Percentiles rank a stretch among this genome's conserved stretches.
These are phyloP conservation scores for Oryza nivara DNA, from an alignment of 176 grass and related monocot species.

Conservation along the genomic window DNA sequence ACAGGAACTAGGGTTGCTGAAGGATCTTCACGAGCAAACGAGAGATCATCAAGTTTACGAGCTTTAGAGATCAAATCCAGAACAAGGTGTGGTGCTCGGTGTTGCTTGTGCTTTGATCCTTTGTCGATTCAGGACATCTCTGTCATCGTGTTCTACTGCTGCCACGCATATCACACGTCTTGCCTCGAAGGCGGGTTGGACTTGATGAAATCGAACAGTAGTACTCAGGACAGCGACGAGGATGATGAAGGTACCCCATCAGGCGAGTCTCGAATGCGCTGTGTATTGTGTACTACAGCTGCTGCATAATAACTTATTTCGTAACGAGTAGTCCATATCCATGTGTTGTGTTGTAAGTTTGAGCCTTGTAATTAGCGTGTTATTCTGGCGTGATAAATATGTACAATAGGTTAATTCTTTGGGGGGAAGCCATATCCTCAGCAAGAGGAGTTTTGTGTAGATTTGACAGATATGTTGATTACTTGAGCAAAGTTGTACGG, in stretches of 20 bases:
- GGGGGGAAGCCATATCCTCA: conserved; percentile 32
- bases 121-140: conserved; percentile 74
- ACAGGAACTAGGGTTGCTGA: conserved; percentile 49
- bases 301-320: conserved; percentile 56
- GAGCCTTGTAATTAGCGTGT: conserved; percentile 73
- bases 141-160: conserved; percentile 90
- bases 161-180: conserved; percentile 81
- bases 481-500: conserved; percentile 43
- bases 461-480: conserved; percentile 10
- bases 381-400: conserved; percentile 48
- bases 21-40: conserved; percentile 49
- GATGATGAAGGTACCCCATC: conserved; percentile 47
- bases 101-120: conserved; percentile 95
- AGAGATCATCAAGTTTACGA: conserved; percentile 47
- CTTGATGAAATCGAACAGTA: conserved; percentile 59
- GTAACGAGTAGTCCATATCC: conserved; percentile 17
- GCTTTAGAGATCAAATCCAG: conserved; percentile 75
- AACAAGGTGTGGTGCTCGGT: conserved; percentile 79
- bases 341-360: conserved; percentile 50
- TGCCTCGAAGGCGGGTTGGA: conserved; percentile 80
- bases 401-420: conserved; percentile 65
- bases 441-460: conserved; percentile 44
- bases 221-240: conserved; percentile 41
- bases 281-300: conserved; percentile 95
- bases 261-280: conserved; percentile 64